Percentiles rank a stretch among this genome's conserved stretches.
Evolutionary conservation across 257 asterid genomes (phyloP).

Genomic region (Primulina tabacum): DNA sequence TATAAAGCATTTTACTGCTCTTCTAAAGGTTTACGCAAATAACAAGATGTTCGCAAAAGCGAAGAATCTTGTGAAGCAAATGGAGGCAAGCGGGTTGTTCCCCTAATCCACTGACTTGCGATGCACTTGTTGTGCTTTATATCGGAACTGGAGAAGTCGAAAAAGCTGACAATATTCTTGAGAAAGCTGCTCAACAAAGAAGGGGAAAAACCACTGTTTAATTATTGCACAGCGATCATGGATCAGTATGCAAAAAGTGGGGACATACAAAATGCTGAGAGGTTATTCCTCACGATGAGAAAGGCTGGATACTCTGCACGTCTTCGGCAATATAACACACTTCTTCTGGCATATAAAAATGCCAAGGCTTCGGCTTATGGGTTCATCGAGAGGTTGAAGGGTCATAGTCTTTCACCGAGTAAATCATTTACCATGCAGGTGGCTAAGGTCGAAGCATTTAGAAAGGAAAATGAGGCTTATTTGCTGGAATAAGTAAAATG

Average conservation of each 20-base stretch:
- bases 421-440: slow-evolving; percentile 32
- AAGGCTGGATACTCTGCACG: slow-evolving; percentile 46
- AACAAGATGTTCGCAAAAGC: slow-evolving; percentile 60
- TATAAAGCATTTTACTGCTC: slow-evolving; percentile 35
- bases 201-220: slow-evolving; percentile 40
- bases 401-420: slow-evolving; percentile 49
- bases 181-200: slow-evolving; percentile 45
- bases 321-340: slow-evolving; percentile 42
- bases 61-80: slow-evolving; percentile 65
- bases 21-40: slow-evolving; percentile 56
- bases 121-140: slow-evolving; percentile 66
- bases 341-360: slow-evolving; percentile 51
- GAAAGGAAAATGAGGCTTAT: slow-evolving; percentile 43
- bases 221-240: slow-evolving; percentile 45
- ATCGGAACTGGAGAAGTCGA: slow-evolving; percentile 65
- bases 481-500: slow-evolving; percentile 41
- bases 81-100: slow-evolving; percentile 54
- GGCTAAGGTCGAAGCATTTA: slow-evolving; percentile 48
- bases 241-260: slow-evolving; percentile 58
- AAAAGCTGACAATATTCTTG: slow-evolving; percentile 53
- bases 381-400: slow-evolving; percentile 66
- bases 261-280: slow-evolving; percentile 68
- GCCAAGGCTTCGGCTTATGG: slow-evolving; percentile 69
- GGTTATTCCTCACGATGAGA: slow-evolving; percentile 51
- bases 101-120: slow-evolving; percentile 62